Percentiles rank a stretch among this genome's conserved stretches.
phyloP scores from a whole-genome alignment of 2,329 filamentous ascomycete genomes.

The Hymenoscyphus occultus region DNA sequence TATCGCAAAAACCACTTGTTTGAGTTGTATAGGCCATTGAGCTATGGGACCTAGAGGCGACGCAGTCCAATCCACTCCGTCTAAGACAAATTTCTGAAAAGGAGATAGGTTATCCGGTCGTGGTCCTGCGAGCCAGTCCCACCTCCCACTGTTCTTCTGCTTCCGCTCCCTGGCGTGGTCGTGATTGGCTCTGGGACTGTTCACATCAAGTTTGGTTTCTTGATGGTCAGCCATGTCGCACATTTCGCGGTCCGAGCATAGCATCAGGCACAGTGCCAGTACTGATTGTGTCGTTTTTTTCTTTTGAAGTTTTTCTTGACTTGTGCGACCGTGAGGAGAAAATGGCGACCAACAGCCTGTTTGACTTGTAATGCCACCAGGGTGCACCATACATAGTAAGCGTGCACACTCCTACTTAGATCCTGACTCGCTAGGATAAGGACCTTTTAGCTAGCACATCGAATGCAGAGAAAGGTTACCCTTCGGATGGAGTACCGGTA shows the following conservation, averaged over 20 bases:
- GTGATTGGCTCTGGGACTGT: no score
- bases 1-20: constrained; percentile 38
- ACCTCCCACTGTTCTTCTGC: constrained; percentile 11
- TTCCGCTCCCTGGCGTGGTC: not conserved
- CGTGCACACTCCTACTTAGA: no score
- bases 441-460: no score
- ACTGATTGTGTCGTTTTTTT: no score
- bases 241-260: not conserved
- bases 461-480: no score
- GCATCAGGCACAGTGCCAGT: not conserved
- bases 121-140: constrained; percentile 28
- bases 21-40: constrained; percentile 41
- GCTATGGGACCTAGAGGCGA: constrained; percentile 42
- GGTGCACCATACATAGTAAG: no score
- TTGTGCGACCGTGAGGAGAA: no score
- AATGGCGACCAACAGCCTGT: no score
- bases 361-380: no score
- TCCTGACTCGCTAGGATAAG: not conserved
- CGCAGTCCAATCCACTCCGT: constrained; percentile 40
- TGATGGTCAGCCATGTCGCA: not conserved
- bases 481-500: no score
- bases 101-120: constrained; percentile 18
- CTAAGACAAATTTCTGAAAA: constrained; percentile 33
- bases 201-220: not conserved
- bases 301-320: not conserved